These are phyloP conservation scores for Juglanconis oblonga DNA, from an alignment of 2,329 filamentous ascomycete genomes.

Conservation along the genomic window DNA sequence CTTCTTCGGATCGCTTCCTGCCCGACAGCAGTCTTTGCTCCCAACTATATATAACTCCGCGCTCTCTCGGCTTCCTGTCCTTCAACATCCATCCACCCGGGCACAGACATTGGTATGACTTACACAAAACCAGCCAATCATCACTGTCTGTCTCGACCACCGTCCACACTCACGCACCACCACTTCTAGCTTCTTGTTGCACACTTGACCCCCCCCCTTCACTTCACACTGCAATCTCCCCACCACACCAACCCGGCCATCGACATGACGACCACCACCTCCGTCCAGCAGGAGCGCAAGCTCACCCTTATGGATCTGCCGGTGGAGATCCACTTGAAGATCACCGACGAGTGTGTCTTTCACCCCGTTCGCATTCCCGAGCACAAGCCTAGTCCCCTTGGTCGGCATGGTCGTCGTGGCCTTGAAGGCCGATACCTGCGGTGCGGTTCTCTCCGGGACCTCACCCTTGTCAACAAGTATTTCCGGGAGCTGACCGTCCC, in stretches of 20 bases:
- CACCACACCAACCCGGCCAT: not conserved
- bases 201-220: too few relatives aligned
- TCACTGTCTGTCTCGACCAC: too few relatives aligned
- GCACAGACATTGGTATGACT: too few relatives aligned
- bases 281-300: not conserved
- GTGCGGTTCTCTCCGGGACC: slow-evolving; percentile 8
- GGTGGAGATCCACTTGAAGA: slow-evolving; percentile 10
- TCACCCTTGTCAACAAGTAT: slow-evolving; percentile 10
- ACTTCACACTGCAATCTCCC: too few relatives aligned
- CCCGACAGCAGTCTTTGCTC: too few relatives aligned
- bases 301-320: slow-evolving; percentile 8
- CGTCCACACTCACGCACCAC: too few relatives aligned
- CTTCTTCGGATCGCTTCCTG: too few relatives aligned
- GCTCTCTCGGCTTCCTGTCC: too few relatives aligned
- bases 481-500: slow-evolving; percentile 11
- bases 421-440: not conserved
- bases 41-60: too few relatives aligned
- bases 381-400: not conserved
- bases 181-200: too few relatives aligned
- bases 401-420: not conserved
- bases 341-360: slow-evolving; percentile 1
- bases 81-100: too few relatives aligned
- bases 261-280: not conserved
- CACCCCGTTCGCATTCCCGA: not conserved
- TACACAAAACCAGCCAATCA: too few relatives aligned